phyloP scores from a whole-genome alignment of 805 yeast species.

The Saccharomycodes ludwigii region DNA sequence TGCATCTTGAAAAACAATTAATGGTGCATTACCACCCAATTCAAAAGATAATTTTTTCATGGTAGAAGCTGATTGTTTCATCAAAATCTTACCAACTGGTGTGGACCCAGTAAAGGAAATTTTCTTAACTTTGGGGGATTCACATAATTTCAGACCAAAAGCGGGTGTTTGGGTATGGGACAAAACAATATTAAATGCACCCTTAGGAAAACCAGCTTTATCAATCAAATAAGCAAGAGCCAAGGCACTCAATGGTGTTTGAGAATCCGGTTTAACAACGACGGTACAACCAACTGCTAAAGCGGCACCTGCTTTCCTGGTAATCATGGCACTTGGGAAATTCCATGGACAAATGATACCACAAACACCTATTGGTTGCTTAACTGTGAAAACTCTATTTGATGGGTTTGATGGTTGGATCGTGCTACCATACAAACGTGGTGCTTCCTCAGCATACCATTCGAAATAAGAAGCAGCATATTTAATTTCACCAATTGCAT shows the following conservation, averaged over 20 bases:
- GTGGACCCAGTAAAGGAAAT: constrained; percentile 58
- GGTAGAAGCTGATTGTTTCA: constrained; percentile 44
- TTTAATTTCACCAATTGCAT: constrained; percentile 42
- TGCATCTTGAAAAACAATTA: constrained; percentile 49
- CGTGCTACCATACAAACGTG: constrained; percentile 42
- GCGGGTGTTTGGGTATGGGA: constrained; percentile 39
- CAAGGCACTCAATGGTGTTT: constrained; percentile 48
- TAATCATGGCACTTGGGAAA: constrained; percentile 57
- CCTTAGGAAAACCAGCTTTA: constrained; percentile 50
- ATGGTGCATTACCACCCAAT: constrained; percentile 59
- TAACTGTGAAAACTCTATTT: constrained; percentile 40
- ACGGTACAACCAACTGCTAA: constrained; percentile 55
- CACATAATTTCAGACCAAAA: constrained; percentile 39
- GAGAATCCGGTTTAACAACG: constrained; percentile 48
- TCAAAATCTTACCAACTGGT: constrained; percentile 44
- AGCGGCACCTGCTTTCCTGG: constrained; percentile 54
- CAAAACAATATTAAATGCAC: constrained; percentile 40
- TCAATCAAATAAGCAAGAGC: constrained; percentile 44
- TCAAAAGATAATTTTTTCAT: constrained; percentile 51
- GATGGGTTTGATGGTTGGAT: constrained; percentile 41
- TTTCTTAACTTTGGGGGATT: constrained; percentile 37
- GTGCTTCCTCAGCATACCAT: constrained; percentile 72
- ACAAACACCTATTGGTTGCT: constrained; percentile 53
- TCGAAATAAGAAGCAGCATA: constrained; percentile 68
- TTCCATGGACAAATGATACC: constrained; percentile 58